These are phyloP conservation scores for Coniochaeta prunicola DNA, from an alignment of 2,329 filamentous ascomycete genomes.

Conservation along the genomic window DNA sequence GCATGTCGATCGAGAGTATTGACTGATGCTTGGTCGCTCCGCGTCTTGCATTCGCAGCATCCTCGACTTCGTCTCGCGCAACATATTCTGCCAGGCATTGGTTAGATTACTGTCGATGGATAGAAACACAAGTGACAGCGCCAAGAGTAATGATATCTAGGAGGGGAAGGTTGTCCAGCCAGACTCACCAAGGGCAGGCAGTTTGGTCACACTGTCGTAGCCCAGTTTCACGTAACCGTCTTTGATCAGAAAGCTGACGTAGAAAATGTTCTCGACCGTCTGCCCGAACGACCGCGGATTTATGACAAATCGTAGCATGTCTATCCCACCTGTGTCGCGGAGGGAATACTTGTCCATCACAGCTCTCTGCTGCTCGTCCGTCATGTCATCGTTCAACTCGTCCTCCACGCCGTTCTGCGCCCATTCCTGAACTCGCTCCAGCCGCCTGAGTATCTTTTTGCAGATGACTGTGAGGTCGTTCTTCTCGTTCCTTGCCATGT, in stretches of 20 bases:
- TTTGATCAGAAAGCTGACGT: conserved; percentile 86
- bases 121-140: not conserved
- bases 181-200: conserved; percentile 74
- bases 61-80: conserved; percentile 38
- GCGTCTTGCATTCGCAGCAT: conserved; percentile 32
- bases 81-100: conserved; percentile 28
- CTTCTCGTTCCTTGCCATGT: conserved; percentile 69
- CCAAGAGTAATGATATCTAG: not conserved
- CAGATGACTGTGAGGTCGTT: conserved; percentile 76
- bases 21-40: conserved; percentile 71
- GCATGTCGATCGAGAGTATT: conserved; percentile 80
- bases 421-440: conserved; percentile 42
- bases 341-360: conserved; percentile 62
- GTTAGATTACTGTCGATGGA: not conserved
- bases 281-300: conserved; percentile 90
- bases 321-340: conserved; percentile 61
- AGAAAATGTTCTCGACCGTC: conserved; percentile 95
- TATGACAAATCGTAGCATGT: conserved; percentile 79
- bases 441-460: conserved; percentile 59
- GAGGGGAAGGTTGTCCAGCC: not conserved
- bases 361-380: conserved; percentile 35
- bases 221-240: conserved; percentile 74
- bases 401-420: conserved; percentile 37
- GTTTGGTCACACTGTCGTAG: conserved; percentile 57
- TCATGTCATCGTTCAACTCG: conserved; percentile 32